These are phyloP conservation scores for Daphne laureola DNA, from an alignment of 441 rosid species.

Conservation along the genomic window DNA sequence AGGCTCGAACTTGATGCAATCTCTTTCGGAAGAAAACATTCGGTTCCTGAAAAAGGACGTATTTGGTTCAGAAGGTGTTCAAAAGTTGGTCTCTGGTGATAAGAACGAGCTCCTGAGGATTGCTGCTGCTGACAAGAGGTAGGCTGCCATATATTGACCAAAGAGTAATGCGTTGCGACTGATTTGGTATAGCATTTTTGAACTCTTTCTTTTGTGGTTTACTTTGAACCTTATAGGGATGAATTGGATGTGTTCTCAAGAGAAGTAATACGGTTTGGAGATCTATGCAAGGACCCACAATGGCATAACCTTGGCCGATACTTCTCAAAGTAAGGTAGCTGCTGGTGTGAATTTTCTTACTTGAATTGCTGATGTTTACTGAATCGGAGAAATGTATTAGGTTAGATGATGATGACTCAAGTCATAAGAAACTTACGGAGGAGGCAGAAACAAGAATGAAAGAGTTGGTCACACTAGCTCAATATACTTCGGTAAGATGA, in stretches of 20 bases:
- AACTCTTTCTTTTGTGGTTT: background rate
- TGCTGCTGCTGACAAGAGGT: conserved; percentile 93
- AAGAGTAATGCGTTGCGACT: background rate
- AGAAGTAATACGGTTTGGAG: conserved; percentile 85
- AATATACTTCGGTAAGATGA: conserved; percentile 66
- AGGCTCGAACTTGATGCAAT: conserved; percentile 64
- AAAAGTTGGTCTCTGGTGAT: conserved; percentile 59
- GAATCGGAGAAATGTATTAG: conserved; percentile 29
- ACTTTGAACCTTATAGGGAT: conserved; percentile 37
- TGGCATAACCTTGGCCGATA: conserved; percentile 82
- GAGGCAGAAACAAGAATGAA: conserved; percentile 58
- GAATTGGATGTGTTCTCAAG: conserved; percentile 65
- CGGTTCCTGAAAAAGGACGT: conserved; percentile 54
- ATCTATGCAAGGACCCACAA: conserved; percentile 75
- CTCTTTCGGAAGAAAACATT: conserved; percentile 60
- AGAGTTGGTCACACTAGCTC: conserved; percentile 62
- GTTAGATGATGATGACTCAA: conserved; percentile 40
- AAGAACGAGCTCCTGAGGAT: conserved; percentile 51
- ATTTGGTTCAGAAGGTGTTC: conserved; percentile 60
- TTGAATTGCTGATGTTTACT: conserved; percentile 12
- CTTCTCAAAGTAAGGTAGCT: conserved; percentile 48
- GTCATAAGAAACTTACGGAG: conserved; percentile 26
- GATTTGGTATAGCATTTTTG: background rate
- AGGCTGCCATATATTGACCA: conserved; percentile 3
- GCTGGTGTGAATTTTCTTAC: conserved; percentile 1